These are phyloP conservation scores for Tetraselmis striata DNA, from an alignment of 139 green algal genomes.

Conservation along the genomic window DNA sequence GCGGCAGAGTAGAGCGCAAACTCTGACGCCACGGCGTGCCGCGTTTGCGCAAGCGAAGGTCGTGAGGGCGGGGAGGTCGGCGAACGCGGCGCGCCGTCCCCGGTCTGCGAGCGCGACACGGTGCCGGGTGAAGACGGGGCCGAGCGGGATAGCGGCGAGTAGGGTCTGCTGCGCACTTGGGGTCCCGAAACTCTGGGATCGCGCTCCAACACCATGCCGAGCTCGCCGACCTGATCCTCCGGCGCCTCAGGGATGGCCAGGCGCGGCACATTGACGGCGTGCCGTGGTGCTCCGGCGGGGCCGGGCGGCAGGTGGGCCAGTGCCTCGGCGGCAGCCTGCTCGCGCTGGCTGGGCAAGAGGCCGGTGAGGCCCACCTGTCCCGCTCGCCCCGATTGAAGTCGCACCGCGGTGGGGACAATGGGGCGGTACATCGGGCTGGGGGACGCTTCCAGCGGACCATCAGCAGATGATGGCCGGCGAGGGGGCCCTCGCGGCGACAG, in stretches of 20 bases:
- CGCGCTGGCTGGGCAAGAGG: not conserved
- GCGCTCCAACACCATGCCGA: not conserved
- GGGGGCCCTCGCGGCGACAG: not conserved
- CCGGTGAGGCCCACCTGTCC: not conserved
- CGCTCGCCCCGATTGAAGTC: not conserved
- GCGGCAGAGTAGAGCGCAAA: not conserved
- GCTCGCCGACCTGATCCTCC: not conserved
- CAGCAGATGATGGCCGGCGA: not conserved
- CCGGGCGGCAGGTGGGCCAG: not conserved
- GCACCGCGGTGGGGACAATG: not conserved
- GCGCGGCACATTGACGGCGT: not conserved
- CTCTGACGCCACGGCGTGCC: not conserved
- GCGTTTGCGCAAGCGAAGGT: not conserved
- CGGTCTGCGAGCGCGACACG: too few relatives aligned
- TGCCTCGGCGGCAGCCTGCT: not conserved
- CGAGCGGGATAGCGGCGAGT: not conserved
- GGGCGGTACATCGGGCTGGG: not conserved
- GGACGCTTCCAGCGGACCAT: not conserved
- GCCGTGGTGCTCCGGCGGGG: too few relatives aligned
- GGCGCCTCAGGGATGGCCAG: not conserved
- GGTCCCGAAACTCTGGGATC: too few relatives aligned
- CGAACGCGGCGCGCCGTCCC: too few relatives aligned
- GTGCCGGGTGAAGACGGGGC: not conserved
- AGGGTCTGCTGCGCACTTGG: too few relatives aligned
- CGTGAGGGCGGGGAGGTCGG: too few relatives aligned